A percentile compares a stretch with the other conserved stretches of the same genome.
phyloP scores from a whole-genome alignment of 176 grass and related monocot genomes.

The Tuctoria greenei region DNA sequence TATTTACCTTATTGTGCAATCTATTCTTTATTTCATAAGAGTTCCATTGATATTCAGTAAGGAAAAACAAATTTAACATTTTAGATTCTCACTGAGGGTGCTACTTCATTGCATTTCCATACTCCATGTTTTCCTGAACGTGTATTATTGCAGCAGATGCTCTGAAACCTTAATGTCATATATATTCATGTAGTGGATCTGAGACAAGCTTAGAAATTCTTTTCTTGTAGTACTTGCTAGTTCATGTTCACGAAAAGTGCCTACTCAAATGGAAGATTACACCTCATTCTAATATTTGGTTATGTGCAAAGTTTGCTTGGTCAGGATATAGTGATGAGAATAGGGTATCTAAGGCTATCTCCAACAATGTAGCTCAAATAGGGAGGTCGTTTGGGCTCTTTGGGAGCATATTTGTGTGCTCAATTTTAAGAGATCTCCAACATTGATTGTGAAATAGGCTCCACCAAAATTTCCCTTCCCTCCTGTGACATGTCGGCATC shows the following conservation, averaged over 20 bases:
- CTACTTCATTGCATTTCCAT: background rate
- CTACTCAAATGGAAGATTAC: background rate
- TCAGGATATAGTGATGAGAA: background rate
- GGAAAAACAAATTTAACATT: background rate
- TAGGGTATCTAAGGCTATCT: no score
- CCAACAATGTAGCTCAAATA: no score
- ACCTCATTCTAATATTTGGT: background rate
- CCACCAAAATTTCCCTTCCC: no score
- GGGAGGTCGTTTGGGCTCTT: no score
- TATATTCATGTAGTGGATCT: background rate
- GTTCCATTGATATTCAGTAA: background rate
- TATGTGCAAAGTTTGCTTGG: background rate
- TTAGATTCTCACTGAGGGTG: background rate
- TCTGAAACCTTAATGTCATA: background rate
- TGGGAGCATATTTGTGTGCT: no score
- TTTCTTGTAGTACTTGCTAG: background rate
- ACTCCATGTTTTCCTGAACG: background rate
- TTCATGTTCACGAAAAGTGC: background rate
- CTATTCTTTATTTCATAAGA: background rate
- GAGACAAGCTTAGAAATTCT: background rate
- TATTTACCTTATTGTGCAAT: background rate
- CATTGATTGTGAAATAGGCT: no score
- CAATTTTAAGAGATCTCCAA: no score
- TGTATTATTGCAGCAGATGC: constrained; percentile 1
- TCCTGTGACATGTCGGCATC: no score